phyloP scores from a whole-genome alignment of 2,329 filamentous ascomycete species.

The Apiospora phragmitis region DNA sequence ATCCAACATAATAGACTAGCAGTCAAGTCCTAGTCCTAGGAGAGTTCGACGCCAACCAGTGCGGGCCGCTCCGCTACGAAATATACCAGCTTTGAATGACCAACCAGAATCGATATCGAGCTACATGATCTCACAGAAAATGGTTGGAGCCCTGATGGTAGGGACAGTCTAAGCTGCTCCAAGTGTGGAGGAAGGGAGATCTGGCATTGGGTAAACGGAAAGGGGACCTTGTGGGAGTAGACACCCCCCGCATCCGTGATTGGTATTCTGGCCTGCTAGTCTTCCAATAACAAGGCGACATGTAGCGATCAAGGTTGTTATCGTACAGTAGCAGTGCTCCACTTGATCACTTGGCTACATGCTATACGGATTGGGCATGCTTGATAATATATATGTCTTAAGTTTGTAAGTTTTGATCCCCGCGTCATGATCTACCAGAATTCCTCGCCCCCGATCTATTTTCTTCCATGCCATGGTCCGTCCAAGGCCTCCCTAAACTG shows the following conservation, averaged over 20 bases:
- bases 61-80: no score
- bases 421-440: not conserved
- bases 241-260: not conserved
- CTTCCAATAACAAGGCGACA: not conserved
- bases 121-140: no score
- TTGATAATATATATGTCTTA: not conserved
- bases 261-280: not conserved
- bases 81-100: no score
- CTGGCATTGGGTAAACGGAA: not conserved
- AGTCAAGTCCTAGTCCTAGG: no score
- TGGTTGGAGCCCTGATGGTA: not conserved
- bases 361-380: not conserved
- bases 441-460: not conserved
- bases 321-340: not conserved
- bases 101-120: no score
- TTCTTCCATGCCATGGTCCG: not conserved
- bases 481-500: not conserved
- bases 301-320: not conserved
- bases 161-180: not conserved
- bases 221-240: not conserved
- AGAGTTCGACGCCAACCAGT: no score
- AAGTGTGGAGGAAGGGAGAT: not conserved
- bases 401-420: not conserved
- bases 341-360: not conserved
- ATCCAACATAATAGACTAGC: no score